phyloP scores from a whole-genome alignment of 2,329 filamentous ascomycete species.

The Cercospora sp. region DNA sequence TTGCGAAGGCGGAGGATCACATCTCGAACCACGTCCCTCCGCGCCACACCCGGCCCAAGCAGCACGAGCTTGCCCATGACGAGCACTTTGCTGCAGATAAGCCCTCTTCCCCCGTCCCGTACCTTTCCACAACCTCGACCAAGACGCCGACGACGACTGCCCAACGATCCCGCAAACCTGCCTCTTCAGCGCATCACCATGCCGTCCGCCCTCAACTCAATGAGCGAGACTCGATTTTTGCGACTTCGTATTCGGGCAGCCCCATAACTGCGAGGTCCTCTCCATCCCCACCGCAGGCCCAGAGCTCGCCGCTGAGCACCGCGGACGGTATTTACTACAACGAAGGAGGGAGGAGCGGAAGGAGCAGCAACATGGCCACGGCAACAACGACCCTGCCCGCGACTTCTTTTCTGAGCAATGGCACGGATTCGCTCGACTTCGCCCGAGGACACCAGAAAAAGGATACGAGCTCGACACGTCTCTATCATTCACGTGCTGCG shows the following conservation, averaged over 20 bases:
- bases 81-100: slow-evolving; percentile 15
- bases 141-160: slow-evolving; percentile 3
- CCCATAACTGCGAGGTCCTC: slow-evolving; percentile 40
- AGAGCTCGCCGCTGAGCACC: background rate
- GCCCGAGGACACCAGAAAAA: slow-evolving; percentile 16
- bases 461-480: slow-evolving; percentile 4
- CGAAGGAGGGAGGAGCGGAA: slow-evolving; percentile 17
- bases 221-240: slow-evolving; percentile 64
- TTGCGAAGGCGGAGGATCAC: slow-evolving; percentile 5
- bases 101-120: background rate
- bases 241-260: slow-evolving; percentile 59
- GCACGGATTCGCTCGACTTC: slow-evolving; percentile 17
- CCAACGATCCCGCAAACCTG: slow-evolving; percentile 11
- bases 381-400: slow-evolving; percentile 16
- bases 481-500: slow-evolving; percentile 15
- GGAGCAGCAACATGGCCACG: slow-evolving; percentile 24
- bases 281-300: slow-evolving; percentile 1
- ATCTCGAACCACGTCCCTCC: slow-evolving; percentile 2
- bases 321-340: slow-evolving; percentile 8
- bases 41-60: background rate
- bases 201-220: slow-evolving; percentile 55
- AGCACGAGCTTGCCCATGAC: slow-evolving; percentile 15
- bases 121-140: background rate
- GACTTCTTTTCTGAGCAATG: slow-evolving; percentile 9
- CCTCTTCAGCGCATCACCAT: slow-evolving; percentile 29